phyloP scores from a whole-genome alignment of 306 rosid genomes.

The Cucumis cinereus region DNA sequence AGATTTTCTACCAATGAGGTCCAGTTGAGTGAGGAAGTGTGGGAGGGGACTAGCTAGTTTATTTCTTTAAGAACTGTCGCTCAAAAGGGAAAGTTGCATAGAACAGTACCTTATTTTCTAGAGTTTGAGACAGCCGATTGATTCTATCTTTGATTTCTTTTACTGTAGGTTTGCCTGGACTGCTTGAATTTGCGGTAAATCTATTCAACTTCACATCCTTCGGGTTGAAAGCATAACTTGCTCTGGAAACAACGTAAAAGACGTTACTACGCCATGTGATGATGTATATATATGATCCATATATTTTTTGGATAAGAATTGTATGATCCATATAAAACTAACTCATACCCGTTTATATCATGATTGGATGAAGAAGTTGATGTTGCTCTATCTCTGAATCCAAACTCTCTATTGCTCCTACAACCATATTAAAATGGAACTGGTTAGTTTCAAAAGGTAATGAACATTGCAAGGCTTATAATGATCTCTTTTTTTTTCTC shows the following conservation, averaged over 20 bases:
- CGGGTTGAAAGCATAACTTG: conserved; percentile 64
- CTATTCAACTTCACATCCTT: conserved; percentile 43
- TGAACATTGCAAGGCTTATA: neutral
- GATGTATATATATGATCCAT: neutral
- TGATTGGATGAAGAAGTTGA: conserved; percentile 1
- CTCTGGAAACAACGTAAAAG: conserved; percentile 28
- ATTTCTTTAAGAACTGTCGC: neutral
- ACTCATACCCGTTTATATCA: neutral
- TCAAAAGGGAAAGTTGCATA: neutral
- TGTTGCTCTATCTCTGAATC: neutral
- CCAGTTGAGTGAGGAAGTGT: no score
- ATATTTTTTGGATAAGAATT: no score
- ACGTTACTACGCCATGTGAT: conserved; percentile 4
- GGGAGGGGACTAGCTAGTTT: neutral
- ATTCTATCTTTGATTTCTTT: conserved; percentile 54
- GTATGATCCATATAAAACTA: neutral
- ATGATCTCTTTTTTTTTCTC: neutral
- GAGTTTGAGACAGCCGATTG: conserved; percentile 41
- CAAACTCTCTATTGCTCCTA: conserved; percentile 1
- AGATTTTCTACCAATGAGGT: no score
- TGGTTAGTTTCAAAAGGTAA: neutral
- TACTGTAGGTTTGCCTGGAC: conserved; percentile 35
- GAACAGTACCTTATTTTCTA: conserved; percentile 43
- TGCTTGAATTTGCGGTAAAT: conserved; percentile 39
- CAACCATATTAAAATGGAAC: neutral